phyloP scores from a whole-genome alignment of 148 eudicot species.

The Suaeda aralocaspica region DNA sequence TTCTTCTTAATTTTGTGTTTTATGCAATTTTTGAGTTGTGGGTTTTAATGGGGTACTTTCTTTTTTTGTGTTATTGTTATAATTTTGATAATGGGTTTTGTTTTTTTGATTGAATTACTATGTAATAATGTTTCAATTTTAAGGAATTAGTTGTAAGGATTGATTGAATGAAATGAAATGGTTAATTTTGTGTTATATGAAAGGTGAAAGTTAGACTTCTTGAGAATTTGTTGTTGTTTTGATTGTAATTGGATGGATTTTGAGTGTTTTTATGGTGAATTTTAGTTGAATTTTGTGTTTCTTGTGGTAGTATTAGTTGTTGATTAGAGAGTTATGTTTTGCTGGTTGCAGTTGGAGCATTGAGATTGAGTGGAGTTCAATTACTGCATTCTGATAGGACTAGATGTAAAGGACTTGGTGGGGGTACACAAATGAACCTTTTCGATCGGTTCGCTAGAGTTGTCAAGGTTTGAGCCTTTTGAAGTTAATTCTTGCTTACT shows the following conservation, averaged over 20 bases:
- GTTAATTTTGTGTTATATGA: background rate
- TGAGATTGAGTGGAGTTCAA: constrained; percentile 44
- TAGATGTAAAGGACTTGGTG: constrained; percentile 49
- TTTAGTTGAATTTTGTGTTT: background rate
- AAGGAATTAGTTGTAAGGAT: background rate
- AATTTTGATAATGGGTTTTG: background rate
- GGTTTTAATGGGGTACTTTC: constrained; percentile 14
- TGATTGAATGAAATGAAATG: background rate
- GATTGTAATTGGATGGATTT: background rate
- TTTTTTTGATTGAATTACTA: background rate
- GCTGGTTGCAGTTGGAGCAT: constrained; percentile 51
- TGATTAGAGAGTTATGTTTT: constrained; percentile 1
- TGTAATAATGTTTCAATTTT: background rate
- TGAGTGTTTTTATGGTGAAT: too few species aligned
- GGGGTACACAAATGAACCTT: constrained; percentile 69
- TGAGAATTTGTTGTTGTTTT: background rate
- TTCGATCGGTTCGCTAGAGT: constrained; percentile 97
- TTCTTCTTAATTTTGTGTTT: constrained; percentile 4
- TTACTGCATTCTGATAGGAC: constrained; percentile 39
- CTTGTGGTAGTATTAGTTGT: background rate
- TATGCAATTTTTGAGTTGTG: background rate
- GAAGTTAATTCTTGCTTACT: constrained; percentile 9
- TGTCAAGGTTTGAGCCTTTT: constrained; percentile 61
- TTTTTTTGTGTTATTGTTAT: background rate
- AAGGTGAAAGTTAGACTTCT: background rate